These are phyloP conservation scores for Balakata baccata DNA, from an alignment of 345 rosid species.

Conservation along the genomic window DNA sequence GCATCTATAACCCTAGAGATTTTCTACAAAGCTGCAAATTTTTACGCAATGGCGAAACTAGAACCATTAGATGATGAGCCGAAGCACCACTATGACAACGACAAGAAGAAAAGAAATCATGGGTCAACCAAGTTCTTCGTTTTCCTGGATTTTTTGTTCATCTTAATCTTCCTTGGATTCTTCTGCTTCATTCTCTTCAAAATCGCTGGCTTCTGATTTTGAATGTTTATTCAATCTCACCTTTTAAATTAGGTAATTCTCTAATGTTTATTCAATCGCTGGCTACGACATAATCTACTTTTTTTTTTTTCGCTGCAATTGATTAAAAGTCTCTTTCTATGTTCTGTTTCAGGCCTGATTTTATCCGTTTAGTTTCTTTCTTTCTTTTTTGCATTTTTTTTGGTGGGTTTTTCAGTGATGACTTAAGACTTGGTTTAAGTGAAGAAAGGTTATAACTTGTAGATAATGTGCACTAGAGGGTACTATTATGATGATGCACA, in stretches of 20 bases:
- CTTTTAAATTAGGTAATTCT: constrained; percentile 11
- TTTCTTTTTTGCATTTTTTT: too few relatives aligned
- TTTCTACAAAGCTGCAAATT: neutral
- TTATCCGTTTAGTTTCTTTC: neutral
- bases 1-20: neutral
- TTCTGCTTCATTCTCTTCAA: constrained; percentile 55
- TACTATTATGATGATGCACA: neutral
- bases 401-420: too few relatives aligned
- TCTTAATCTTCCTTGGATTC: constrained; percentile 45
- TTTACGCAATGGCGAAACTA: constrained; percentile 20
- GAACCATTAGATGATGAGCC: constrained; percentile 19
- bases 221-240: neutral
- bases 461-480: neutral
- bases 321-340: neutral
- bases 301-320: neutral
- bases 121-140: constrained; percentile 64
- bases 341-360: neutral
- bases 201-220: constrained; percentile 26
- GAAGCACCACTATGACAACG: neutral
- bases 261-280: too few relatives aligned
- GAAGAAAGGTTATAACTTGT: neutral
- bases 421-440: neutral
- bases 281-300: too few relatives aligned
- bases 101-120: constrained; percentile 48
- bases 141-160: constrained; percentile 64